Evolutionary conservation across 805 yeast genomes (phyloP), one percentile per base, ranked within the genome.

Genomic region (Wickerhamomyces ciferrii): DNA sequence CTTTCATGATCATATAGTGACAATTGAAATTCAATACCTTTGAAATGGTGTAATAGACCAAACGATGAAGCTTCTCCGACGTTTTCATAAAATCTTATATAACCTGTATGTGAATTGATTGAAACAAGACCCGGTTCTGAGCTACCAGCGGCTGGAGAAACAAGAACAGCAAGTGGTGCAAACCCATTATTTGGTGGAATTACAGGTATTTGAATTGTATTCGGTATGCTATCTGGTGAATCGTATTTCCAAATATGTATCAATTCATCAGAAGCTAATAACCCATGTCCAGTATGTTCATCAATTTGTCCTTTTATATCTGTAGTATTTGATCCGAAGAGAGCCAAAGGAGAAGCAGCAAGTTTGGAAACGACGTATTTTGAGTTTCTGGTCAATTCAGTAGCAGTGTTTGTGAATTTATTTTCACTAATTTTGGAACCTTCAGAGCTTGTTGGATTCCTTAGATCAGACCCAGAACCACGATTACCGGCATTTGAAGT

Each of bases 91-190:
- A 83, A 90, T 23, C 75, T 74, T 42, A 86, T 63, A 18, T 63
- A 58, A 0, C 96, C 96, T 0, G 79, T 55, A 18, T 70, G 60
- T 1, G 83, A 69, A 56, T 83, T 79, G 19, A 87, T 71, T 6
- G 84, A 75, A 7, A 85, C 81, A 36, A 89, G 65, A 10, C 96
- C 96, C 0, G 95, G 92, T 43, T 72, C 73, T 2, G 60, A 49
- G 20, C 66, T 57, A 2, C 82, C 80, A 4, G 77, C 75, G 7
- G 79, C 63, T 4, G 92, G 83, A 11, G 72, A 59, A 1, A 87
- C 78, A 34, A 87, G 62, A 5, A 76, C 70, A 1, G 85, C 87
- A 46, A 81, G 61, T 1, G 84, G 83, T 9, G 68, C 55, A 32
- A 67, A 55, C 2, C 61, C 63, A 40, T 50, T 47, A 47, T 60